These are phyloP conservation scores for Stramenopiles sp. DNA, from an alignment of 352 stramenopile species.

Conservation along the genomic window DNA sequence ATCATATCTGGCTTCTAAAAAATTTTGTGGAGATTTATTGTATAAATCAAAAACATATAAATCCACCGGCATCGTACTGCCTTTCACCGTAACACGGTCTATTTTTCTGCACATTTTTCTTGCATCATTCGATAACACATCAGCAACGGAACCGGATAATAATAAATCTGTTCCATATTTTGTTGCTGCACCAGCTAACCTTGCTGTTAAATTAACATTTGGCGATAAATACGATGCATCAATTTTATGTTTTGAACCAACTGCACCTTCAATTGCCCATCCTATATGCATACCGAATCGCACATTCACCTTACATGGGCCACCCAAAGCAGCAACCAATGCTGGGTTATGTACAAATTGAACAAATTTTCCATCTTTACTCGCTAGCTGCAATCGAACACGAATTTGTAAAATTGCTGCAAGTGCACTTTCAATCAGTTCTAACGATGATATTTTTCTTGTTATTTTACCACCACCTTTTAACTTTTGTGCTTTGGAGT, in stretches of 20 bases:
- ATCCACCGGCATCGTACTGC: constrained; percentile 74
- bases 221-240: constrained; percentile 92
- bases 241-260: constrained; percentile 92
- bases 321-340: constrained; percentile 47
- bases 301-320: constrained; percentile 66
- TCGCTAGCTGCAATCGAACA: constrained; percentile 77
- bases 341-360: constrained; percentile 50
- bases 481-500: background rate
- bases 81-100: constrained; percentile 88
- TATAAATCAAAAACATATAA: constrained; percentile 79
- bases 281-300: constrained; percentile 90
- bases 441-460: constrained; percentile 19
- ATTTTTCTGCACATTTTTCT: constrained; percentile 69
- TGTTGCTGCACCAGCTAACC: constrained; percentile 78
- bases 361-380: constrained; percentile 41
- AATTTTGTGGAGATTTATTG: constrained; percentile 37
- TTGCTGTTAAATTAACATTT: constrained; percentile 90
- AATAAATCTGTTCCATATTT: constrained; percentile 86
- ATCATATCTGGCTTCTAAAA: constrained; percentile 25
- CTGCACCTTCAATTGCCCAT: constrained; percentile 93
- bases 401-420: constrained; percentile 86
- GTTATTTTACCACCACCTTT: background rate
- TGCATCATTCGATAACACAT: constrained; percentile 61
- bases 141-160: constrained; percentile 76
- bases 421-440: constrained; percentile 78